Base-by-base conservation (phyloP, 495 filamentous ascomycete genomes). In the Aspergillus indologenus region DNA sequence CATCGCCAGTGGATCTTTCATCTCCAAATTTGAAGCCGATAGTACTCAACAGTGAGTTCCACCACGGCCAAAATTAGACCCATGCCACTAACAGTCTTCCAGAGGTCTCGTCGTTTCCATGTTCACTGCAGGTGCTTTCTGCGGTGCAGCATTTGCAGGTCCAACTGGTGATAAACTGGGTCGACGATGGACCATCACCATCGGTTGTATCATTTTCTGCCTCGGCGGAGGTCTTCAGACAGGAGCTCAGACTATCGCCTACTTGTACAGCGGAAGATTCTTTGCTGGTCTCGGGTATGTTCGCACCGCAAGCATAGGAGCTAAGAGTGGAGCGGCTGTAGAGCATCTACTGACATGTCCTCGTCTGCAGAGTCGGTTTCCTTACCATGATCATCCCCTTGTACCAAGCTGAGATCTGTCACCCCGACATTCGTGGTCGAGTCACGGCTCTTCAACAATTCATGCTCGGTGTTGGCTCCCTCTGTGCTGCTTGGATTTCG, bases 61-160 rank as follows among this genome's bases (percentile, higher is more conserved):
- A 21, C 23, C 14, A 45, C n/a, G 19, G 15, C 17, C 20, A 15
- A 49, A 14, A 0, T 5, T 21, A 20, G 19, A 5, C 21, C 8
- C 9, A 45, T n/a, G 20, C 21, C 12, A 22, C 31, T 51, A 19
- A 49, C 51, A 50, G 18, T 23, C 18, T 14, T 21, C 24, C 56
- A 87, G 83, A 48, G 86, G 86, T 53, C 75, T 86, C 34, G 86
- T 89, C 0, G 86, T 89, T 17, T 85, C 85, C 0, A 71, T 89
- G 47, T 90, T 90, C 70, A 90, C 86, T 0, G 63, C 64, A 18
- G 75, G 76, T 44, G 76, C 76, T 31, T 79, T 78, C 64, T 65
- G 71, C 52, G 76, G 77, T 44, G 65, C 75, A 29, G 69, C 65
- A 15, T 61, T 74, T 20, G 75, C 69, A 21, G 75, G 77, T 50